Evolutionary conservation across 257 asterid species (phyloP).

Genomic region (Solanum virginianum): DNA sequence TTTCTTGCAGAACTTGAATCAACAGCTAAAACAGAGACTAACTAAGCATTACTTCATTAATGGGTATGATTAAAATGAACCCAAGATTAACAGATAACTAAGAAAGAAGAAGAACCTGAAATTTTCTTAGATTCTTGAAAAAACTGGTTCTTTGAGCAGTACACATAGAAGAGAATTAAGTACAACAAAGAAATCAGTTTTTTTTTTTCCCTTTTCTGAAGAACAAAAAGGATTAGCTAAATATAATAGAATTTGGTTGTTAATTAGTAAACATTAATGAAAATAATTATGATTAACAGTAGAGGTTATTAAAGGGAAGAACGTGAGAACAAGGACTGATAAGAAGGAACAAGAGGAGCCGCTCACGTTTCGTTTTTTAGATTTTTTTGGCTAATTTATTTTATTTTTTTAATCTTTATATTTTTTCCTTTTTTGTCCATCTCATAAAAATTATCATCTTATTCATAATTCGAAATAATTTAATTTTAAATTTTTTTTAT

Average conservation of each 20-base stretch:
- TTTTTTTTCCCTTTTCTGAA: not conserved
- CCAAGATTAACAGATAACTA: not conserved
- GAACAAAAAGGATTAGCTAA: not conserved
- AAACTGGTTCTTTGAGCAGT: not conserved
- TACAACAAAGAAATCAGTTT: not conserved
- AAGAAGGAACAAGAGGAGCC: not conserved
- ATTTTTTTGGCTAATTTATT: not conserved
- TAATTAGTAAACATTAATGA: not conserved
- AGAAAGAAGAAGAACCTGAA: not conserved
- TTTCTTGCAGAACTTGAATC: not conserved
- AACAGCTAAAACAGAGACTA: not conserved
- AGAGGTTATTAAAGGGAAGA: not conserved
- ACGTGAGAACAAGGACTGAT: not conserved
- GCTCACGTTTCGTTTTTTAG: not conserved
- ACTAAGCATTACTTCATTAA: not conserved
- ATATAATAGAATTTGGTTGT: not conserved
- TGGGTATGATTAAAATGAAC: not conserved
- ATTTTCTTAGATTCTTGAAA: not conserved
- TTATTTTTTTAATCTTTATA: not conserved
- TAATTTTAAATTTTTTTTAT: no score
- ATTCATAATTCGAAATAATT: no score
- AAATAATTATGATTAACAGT: not conserved
- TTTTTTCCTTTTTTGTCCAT: no score
- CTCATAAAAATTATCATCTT: no score
- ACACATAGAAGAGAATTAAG: not conserved